phyloP scores from a whole-genome alignment of 164 flowering plant species.

The Santalum album region DNA sequence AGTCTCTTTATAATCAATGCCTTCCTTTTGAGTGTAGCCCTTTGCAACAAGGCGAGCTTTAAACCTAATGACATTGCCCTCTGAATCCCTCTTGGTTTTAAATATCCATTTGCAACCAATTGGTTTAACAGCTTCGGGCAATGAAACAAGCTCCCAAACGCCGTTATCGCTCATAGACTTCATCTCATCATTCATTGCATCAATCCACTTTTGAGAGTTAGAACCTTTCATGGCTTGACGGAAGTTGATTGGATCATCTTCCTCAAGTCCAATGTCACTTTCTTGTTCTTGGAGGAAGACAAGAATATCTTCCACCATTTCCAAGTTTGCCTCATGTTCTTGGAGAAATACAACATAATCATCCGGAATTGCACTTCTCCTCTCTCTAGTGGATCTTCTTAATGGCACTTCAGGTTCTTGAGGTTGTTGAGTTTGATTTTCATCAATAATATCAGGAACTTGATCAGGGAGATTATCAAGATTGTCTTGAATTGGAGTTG shows the following conservation, averaged over 20 bases:
- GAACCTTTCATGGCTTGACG: background rate
- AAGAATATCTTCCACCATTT: too few species aligned
- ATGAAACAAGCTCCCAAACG: background rate
- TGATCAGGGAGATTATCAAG: background rate
- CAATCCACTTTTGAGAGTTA: background rate
- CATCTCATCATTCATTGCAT: constrained; percentile 2
- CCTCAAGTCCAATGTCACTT: background rate
- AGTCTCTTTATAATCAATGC: constrained; percentile 1
- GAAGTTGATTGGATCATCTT: constrained; percentile 1
- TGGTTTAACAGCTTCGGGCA: background rate
- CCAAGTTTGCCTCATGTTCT: too few species aligned
- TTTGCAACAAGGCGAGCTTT: background rate
- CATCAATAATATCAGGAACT: background rate
- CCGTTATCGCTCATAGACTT: background rate
- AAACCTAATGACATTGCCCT: background rate
- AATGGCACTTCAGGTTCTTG: background rate
- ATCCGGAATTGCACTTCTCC: background rate
- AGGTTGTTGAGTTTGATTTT: background rate
- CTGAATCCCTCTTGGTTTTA: constrained; percentile 1
- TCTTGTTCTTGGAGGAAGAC: too few species aligned
- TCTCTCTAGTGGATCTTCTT: constrained; percentile 2
- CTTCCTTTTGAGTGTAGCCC: background rate
- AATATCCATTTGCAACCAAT: background rate
- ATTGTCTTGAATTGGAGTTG: background rate
- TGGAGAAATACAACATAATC: background rate